A percentile compares a stretch with the other conserved stretches of the same genome.
These are phyloP conservation scores for Prunus mume DNA, from an alignment of 306 rosid genomes.

Conservation along the genomic window DNA sequence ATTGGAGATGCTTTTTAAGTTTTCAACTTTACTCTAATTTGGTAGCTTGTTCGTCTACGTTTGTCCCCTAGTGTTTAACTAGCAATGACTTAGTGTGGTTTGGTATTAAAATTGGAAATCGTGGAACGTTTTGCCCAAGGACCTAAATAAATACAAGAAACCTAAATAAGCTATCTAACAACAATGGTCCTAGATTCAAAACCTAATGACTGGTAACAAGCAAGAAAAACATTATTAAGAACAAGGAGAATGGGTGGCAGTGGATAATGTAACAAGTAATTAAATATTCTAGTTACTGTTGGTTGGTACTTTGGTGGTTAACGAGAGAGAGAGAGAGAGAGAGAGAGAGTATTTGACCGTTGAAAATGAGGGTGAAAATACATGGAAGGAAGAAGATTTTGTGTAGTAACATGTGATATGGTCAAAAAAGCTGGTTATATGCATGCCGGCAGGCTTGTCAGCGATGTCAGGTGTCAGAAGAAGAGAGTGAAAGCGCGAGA, in stretches of 20 bases:
- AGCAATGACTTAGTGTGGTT: neutral
- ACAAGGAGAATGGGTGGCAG: neutral
- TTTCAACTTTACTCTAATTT: neutral
- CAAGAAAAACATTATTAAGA: neutral
- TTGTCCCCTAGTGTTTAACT: neutral
- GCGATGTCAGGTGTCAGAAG: constrained; percentile 15
- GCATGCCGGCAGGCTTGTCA: constrained; percentile 14
- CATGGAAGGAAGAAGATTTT: neutral
- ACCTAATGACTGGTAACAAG: neutral
- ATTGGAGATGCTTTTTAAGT: neutral
- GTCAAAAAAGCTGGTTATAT: constrained; percentile 33
- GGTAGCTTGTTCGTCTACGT: constrained; percentile 3
- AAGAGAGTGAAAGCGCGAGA: neutral
- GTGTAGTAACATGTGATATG: constrained; percentile 19
- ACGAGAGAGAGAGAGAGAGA: neutral
- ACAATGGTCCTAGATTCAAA: neutral
- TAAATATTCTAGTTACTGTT: neutral
- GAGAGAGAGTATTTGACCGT: neutral
- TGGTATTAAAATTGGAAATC: neutral
- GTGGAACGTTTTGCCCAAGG: neutral
- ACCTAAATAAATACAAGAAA: neutral
- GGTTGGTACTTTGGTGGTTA: neutral
- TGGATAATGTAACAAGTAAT: neutral
- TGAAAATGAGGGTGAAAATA: neutral
- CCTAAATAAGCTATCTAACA: neutral